Percentiles rank a stretch among this genome's conserved stretches.
phyloP scores from a whole-genome alignment of 345 rosid genomes.

The Sonneratia caseolaris region DNA sequence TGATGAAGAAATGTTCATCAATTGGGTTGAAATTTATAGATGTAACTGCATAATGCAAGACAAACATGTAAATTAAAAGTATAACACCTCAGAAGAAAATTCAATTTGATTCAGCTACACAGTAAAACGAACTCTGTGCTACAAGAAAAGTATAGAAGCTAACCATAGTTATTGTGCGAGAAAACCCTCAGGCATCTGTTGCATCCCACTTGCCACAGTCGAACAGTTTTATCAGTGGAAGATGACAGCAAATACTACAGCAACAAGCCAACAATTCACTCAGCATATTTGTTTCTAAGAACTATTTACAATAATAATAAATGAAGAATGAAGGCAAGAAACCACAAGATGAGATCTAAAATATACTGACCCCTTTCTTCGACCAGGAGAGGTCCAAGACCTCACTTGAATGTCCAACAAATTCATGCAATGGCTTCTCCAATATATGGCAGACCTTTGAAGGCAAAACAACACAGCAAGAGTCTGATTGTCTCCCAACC shows the following conservation, averaged over 20 bases:
- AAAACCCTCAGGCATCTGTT: conserved; percentile 43
- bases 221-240: conserved; percentile 54
- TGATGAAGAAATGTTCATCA: conserved; percentile 42
- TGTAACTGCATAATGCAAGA: conserved; percentile 26
- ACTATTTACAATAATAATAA: neutral
- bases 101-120: neutral
- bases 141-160: conserved; percentile 9
- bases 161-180: conserved; percentile 61
- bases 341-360: conserved; percentile 3
- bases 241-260: conserved; percentile 59
- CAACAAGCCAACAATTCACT: conserved; percentile 6
- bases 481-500: conserved; percentile 36
- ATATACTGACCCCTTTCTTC: conserved; percentile 48
- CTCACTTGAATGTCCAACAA: conserved; percentile 52
- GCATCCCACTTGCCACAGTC: conserved; percentile 48
- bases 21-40: conserved; percentile 41
- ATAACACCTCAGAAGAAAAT: neutral
- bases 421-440: conserved; percentile 64
- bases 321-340: neutral
- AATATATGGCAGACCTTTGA: conserved; percentile 40
- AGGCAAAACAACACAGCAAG: conserved; percentile 56
- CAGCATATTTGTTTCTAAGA: neutral
- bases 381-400: conserved; percentile 84
- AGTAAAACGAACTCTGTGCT: neutral
- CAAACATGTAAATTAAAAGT: neutral